Evolutionary conservation across 768 basidiomycete genomes (phyloP).

Genomic region (Symmetrospora coprosmae): DNA sequence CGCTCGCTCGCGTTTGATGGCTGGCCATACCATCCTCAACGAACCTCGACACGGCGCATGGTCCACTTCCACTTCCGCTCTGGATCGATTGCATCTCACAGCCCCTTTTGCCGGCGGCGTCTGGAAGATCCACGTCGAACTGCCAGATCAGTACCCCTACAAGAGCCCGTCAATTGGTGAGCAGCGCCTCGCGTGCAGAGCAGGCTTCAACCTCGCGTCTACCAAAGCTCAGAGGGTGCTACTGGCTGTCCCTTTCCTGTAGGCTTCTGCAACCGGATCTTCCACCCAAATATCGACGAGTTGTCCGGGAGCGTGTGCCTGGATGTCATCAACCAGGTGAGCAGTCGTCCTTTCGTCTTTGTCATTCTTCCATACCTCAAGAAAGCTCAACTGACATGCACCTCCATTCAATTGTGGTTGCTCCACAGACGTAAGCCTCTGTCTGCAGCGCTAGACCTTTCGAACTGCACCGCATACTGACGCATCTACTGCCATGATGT

Average conservation of each 20-base stretch:
- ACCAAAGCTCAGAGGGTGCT: neutral
- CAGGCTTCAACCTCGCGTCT: neutral
- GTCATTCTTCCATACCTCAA: too few species aligned
- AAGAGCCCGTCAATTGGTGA: constrained; percentile 84
- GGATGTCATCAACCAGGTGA: constrained; percentile 82
- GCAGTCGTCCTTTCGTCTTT: too few species aligned
- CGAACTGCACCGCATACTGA: too few species aligned
- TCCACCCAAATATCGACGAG: constrained; percentile 80
- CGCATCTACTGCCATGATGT: neutral
- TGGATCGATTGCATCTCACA: too few species aligned
- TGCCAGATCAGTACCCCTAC: constrained; percentile 96
- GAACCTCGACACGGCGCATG: too few species aligned
- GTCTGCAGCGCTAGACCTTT: too few species aligned
- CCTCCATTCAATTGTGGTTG: too few species aligned
- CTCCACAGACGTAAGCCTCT: too few species aligned
- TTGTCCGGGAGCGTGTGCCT: constrained; percentile 93
- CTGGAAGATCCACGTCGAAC: constrained; percentile 98
- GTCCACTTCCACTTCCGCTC: too few species aligned
- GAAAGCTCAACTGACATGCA: too few species aligned
- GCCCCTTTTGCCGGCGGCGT: constrained; percentile 95
- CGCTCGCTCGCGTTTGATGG: too few species aligned
- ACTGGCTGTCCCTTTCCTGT: neutral
- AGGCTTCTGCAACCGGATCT: constrained; percentile 97
- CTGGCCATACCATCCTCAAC: too few species aligned
- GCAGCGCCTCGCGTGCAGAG: constrained; percentile 68